Evolutionary conservation across 1,284 basidiomycete species (phyloP), one percentile per base, ranked within the genome.

Genomic region (Cryptococcus floricola): DNA sequence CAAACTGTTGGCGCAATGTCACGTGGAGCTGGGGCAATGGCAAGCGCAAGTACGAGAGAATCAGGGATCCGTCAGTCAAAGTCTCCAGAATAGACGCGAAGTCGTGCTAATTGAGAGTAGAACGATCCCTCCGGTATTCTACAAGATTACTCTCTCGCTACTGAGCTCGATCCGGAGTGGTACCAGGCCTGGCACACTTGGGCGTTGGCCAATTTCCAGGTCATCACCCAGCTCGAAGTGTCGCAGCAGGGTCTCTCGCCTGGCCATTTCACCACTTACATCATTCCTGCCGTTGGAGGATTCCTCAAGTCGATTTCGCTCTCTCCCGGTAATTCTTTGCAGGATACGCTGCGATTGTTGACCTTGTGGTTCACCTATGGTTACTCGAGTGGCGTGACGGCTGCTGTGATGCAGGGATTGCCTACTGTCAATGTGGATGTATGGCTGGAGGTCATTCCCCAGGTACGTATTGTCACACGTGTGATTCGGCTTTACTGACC

Each of bases 111-210:
- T 25, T 48, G 27, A 39, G 39, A 9, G 31, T 38, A 91, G 88
- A 80, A 86, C 57, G 87, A 90, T 59, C 85, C 89, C 31, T 83
- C 86, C 44, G 87, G 88, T 43, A 91, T 96, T 55, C 78, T 97
- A 10, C 83, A 87, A 61, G 87, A 91, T 28, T 98, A 96, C 77
- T 82, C 85, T 53, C 81, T 88, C 39, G 91, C 96, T 0, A 98
- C 95, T 2, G 88, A 91, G 70, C 91, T 92, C 61, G 96, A 98
- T 74, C 84, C 88, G 6, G 82, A 83, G 42, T 98, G 95, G 95
- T 98, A 98, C 78, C 97, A 98, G 77, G 96, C 95, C 16, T 98
- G 95, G 95, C 95, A 98, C 74, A 94, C 92, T 0, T 98, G 94
- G 93, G 95, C 96, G 6, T 79, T 98, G 57, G 89, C 93, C 12